Evolutionary conservation across 1,284 basidiomycete genomes (phyloP), one percentile per base, ranked within the genome.

Genomic region (Mycosarcoma mackinlayi): DNA sequence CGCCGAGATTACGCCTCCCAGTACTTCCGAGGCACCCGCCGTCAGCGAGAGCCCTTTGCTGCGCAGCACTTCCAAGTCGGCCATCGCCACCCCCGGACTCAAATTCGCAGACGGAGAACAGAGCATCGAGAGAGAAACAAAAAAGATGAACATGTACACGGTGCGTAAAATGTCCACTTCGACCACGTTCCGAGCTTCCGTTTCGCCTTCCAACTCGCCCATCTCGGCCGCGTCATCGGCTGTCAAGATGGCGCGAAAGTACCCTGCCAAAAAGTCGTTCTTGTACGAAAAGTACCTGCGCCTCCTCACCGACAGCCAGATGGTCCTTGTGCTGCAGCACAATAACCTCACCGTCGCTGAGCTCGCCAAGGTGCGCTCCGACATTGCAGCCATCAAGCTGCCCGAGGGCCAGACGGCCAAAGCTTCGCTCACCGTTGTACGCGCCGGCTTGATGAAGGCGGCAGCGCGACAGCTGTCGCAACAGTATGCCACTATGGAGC

Each of bases 81-180:
- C 77, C 25, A 37, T 75, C 25, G 50, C 57, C 50, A 79, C 77
- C 34, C 75, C 73, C 0, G 76, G 76, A 7, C 61, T 79, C 41
- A 46, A 37, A 23, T 76, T 68, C 49, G 56, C 62, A 34, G 73
- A 75, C 33, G 71, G 67, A 51, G 69, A 76, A 53, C 45, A 59
- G 34, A 69, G 63, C 31, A 58, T 68, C 44, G 55, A 69, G 63
- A 73, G 76, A 61, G 72, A 78, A 56, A 76, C 71, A 24, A 52
- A 55, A 47, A 78, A 78, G 72, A 78, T 77, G 69, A 78, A 78
- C 65, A 76, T 78, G 74, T 78, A 73, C 72, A 78, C 73, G 76
- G 76, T 78, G 63, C 72, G 76, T 78, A 71, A 40, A 59, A 48
- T 59, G 34, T 60, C 51, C 61, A 60, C 61, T 24, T 58, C 73